Evolutionary conservation across 1,284 basidiomycete genomes (phyloP), one percentile per base, ranked within the genome.

Genomic region (Xanthoconium separans): DNA sequence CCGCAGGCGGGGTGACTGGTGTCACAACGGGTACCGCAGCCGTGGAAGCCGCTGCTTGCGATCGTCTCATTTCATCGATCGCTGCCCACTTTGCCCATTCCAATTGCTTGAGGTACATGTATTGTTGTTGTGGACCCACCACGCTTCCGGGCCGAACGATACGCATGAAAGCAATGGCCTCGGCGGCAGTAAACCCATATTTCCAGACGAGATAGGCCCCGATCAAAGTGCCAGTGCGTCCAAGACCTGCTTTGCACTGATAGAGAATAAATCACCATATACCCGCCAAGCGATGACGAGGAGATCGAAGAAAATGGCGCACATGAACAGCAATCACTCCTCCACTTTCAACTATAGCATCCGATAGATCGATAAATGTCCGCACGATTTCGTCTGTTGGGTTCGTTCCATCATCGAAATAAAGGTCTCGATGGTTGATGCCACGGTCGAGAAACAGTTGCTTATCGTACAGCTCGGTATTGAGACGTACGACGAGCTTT

Each of bases 161-260:
- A 22, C 97, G 88, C 97, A 99, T 99, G 73, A 95, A 98, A 0
- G 91, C 97, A 57, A 99, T 99, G 10, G 89, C 95, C 74, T 99
- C 97, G 53, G 88, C 86, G 0, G 96, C 95, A n/a, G 94, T 94
- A 69, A 99, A 99, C n/a, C 91, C 91, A 66, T 98, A 95, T 75
- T 97, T 98, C 91, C 97, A 99, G 61, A 98, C 92, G 53, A 99
- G 81, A 77, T 98, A 99, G 4, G 97, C 97, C 47, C 95, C 95
- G 58, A 99, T 96, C 57, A 99, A 77, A 4, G 95, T 96, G 5
- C 97, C 96, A 4, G 94, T 97, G 47, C 94, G 82, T 22, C 94
- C 94, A 20, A 97, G 79, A 22, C 94, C 94, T 47, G 94, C 94
- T 78, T 97, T 97, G 72, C 94, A 97, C 86, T 97, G 62, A 33